Evolutionary conservation across 2,329 filamentous ascomycete species (phyloP).

Genomic region (Fusarium agapanthi): DNA sequence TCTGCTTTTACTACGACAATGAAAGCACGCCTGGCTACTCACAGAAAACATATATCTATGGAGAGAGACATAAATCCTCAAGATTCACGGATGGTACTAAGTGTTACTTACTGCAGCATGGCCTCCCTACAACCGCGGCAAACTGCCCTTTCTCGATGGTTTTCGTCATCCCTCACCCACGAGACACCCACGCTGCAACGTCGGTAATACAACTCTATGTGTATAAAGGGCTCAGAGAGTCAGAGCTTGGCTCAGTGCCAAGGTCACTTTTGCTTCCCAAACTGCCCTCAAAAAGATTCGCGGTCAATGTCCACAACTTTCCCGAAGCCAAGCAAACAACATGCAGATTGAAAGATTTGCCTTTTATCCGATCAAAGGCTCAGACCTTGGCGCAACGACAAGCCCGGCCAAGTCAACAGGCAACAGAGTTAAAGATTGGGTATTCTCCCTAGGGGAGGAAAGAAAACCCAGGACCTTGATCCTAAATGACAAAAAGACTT

Average conservation of each 20-base stretch:
- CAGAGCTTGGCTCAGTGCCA: rapidly evolving
- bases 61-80: rapidly evolving
- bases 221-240: rapidly evolving
- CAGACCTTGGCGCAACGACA: background rate
- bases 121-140: rapidly evolving
- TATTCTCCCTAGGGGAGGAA: no score
- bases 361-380: background rate
- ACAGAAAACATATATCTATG: rapidly evolving
- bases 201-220: no score
- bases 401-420: conserved; percentile 12
- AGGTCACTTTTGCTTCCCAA: rapidly evolving
- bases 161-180: background rate
- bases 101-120: no score
- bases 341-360: background rate
- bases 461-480: no score
- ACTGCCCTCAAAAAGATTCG: background rate
- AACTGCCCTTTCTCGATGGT: background rate
- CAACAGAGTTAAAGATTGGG: conserved; percentile 32
- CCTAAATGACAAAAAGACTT: no score
- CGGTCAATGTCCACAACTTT: background rate
- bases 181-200: background rate
- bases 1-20: rapidly evolving
- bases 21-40: rapidly evolving
- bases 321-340: background rate
- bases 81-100: no score